Evolutionary conservation across 1,139 yeast species (phyloP).

Genomic region (Scheffersomyces illinoinensis): DNA sequence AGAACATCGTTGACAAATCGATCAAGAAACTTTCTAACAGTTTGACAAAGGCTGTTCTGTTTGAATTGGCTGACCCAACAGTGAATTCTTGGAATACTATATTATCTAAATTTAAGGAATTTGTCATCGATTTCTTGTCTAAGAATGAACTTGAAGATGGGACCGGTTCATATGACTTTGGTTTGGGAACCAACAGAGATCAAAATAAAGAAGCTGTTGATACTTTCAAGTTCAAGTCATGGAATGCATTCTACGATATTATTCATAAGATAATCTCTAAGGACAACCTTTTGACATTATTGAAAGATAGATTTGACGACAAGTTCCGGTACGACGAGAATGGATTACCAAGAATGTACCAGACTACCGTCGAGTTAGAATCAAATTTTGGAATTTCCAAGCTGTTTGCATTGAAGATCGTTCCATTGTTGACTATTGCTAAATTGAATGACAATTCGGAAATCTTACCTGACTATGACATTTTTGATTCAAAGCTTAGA

Average conservation of each 20-base stretch:
- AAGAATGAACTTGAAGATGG: constrained; percentile 18
- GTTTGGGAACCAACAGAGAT: constrained; percentile 53
- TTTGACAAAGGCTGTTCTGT: constrained; percentile 41
- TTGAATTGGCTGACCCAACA: constrained; percentile 43
- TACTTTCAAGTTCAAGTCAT: constrained; percentile 54
- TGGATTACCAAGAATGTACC: constrained; percentile 84
- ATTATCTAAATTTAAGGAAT: constrained; percentile 44
- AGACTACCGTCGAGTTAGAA: constrained; percentile 72
- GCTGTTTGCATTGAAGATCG: constrained; percentile 51
- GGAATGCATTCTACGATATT: constrained; percentile 63
- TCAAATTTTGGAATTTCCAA: constrained; percentile 60
- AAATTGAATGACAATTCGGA: constrained; percentile 52
- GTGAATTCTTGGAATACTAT: constrained; percentile 65
- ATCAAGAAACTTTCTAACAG: constrained; percentile 40
- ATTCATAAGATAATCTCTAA: constrained; percentile 61
- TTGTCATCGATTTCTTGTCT: constrained; percentile 25
- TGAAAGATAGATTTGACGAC: constrained; percentile 78
- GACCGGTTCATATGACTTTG: constrained; percentile 52
- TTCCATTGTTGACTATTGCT: constrained; percentile 65
- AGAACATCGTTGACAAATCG: constrained; percentile 33
- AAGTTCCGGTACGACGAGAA: constrained; percentile 78
- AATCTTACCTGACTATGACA: constrained; percentile 57
- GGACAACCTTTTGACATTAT: constrained; percentile 54
- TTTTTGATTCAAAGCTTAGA: constrained; percentile 28
- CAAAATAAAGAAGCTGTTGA: constrained; percentile 42